A percentile compares a stretch with the other conserved stretches of the same genome.
Evolutionary conservation across 108 stramenopile genomes (phyloP).

Genomic region (Poteriospumella lacustris): DNA sequence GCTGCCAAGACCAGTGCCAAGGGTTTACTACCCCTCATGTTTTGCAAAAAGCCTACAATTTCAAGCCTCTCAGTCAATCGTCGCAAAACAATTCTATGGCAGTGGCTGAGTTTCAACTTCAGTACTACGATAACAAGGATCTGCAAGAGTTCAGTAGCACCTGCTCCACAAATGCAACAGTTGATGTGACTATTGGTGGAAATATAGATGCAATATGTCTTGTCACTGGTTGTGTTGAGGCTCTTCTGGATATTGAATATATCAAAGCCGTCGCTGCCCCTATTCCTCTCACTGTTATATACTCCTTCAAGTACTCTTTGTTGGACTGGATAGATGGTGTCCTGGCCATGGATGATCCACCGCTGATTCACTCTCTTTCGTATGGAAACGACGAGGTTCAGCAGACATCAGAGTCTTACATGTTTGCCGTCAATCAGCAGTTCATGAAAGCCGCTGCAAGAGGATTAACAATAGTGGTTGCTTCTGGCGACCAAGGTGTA

Average conservation of each 20-base stretch:
- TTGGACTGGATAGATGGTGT: conserved; percentile 38
- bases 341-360: conserved; percentile 15
- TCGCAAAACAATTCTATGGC: conserved; percentile 28
- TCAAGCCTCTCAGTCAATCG: not conserved
- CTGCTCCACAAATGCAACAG: conserved; percentile 22
- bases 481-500: conserved; percentile 51
- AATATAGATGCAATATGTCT: conserved; percentile 25
- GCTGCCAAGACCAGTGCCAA: conserved; percentile 25
- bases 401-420: conserved; percentile 35
- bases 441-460: conserved; percentile 17
- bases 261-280: conserved; percentile 33
- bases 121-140: conserved; percentile 41
- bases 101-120: conserved; percentile 43
- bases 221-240: conserved; percentile 34
- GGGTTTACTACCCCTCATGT: conserved; percentile 37
- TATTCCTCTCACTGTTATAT: conserved; percentile 37
- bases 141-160: conserved; percentile 28
- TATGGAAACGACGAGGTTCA: conserved; percentile 51
- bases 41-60: conserved; percentile 21
- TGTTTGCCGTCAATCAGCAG: conserved; percentile 33
- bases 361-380: conserved; percentile 34
- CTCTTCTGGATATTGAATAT: conserved; percentile 45
- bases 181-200: conserved; percentile 16
- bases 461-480: conserved; percentile 41
- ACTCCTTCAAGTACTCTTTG: conserved; percentile 22